Base-by-base conservation (phyloP, 306 rosid genomes). In the Bauhinia variegata region DNA sequence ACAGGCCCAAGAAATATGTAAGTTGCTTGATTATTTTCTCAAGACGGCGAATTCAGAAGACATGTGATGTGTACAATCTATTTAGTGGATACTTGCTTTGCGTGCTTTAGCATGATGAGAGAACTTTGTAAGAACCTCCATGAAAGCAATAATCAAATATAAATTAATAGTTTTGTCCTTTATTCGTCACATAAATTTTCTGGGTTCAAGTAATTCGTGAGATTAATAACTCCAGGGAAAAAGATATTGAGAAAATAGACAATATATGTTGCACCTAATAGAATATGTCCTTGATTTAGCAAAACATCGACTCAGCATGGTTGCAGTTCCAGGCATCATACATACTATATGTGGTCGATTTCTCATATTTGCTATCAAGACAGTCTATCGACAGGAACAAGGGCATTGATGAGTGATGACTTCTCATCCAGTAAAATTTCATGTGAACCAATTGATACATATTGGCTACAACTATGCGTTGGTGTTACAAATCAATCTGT, bases 11-110 rank as follows among this genome's bases (percentile, higher is more conserved):
- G 79, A 89, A 72, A 84, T 89, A 32, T 72, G 62, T 67, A 80
- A 72, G 68, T 70, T 83, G 69, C 88, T 92, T 57, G 83, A 83
- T 74, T 75, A 85, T 37, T 74, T 87, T 54, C 71, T 41, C 62
- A 74, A 30, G 78, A 74, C 50, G 68, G 75, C 4, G 32, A 70
- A 65, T 74, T 60, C 54, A 19, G 63, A 75, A 14, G 51, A 60
- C 12, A 38, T 44, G 48, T 80, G 53, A 76, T 31, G 75, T 60
- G 61, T 63, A 36, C 17, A 55, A 75, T 44, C 18, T 65, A 44
- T 12, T 31, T n/a, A n/a, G n/a, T n/a, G n/a, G n/a, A n/a, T n/a
- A n/a, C n/a, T n/a, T n/a, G n/a, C n/a, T n/a, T n/a, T n/a, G n/a
- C n/a, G n/a, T n/a, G n/a, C n/a, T n/a, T n/a, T n/a, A n/a, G n/a